These are phyloP conservation scores for Penicillium macrosclerotiorum DNA, from an alignment of 495 filamentous ascomycete species.

Conservation along the genomic window DNA sequence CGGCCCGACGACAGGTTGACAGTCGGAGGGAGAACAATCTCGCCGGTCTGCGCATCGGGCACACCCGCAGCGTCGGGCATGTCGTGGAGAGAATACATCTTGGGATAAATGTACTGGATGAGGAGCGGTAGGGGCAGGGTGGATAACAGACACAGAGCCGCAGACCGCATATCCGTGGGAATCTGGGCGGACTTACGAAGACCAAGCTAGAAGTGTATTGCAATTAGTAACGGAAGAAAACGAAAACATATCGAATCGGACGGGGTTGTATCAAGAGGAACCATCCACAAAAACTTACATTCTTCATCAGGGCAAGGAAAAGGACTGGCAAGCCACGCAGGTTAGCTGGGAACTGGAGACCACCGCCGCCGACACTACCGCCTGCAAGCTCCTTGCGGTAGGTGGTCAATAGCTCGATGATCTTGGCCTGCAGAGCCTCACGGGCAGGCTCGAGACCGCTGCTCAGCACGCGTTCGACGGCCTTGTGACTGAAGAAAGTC, in stretches of 20 bases:
- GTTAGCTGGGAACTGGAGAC: constrained; percentile 91
- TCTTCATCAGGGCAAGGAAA: constrained; percentile 93
- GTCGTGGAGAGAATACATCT: constrained; percentile 90
- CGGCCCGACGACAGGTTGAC: constrained; percentile 85
- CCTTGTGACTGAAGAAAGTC: constrained; percentile 95
- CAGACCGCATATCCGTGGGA: constrained; percentile 90
- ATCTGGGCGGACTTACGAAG: constrained; percentile 95
- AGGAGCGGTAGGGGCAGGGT: constrained; percentile 88
- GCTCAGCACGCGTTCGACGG: constrained; percentile 83
- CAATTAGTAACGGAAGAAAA: constrained; percentile 17
- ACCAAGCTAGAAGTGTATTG: constrained; percentile 64
- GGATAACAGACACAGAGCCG: constrained; percentile 87
- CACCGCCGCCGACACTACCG: constrained; percentile 89
- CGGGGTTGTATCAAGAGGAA: not conserved
- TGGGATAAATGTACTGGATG: constrained; percentile 96
- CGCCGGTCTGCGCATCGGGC: constrained; percentile 78
- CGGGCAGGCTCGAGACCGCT: constrained; percentile 86
- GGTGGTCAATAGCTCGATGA: constrained; percentile 89
- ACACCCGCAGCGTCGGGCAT: constrained; percentile 95
- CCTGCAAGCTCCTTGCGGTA: constrained; percentile 96
- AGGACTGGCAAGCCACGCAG: constrained; percentile 81
- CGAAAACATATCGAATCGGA: not conserved
- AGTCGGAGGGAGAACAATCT: constrained; percentile 81
- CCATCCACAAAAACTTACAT: constrained; percentile 69
- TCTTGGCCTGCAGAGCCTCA: constrained; percentile 84